A percentile compares a stretch with the other conserved stretches of the same genome.
Conservation (phyloP, 2,329 filamentous ascomycete genomes). For the Trichoderma polysporum region DNA sequence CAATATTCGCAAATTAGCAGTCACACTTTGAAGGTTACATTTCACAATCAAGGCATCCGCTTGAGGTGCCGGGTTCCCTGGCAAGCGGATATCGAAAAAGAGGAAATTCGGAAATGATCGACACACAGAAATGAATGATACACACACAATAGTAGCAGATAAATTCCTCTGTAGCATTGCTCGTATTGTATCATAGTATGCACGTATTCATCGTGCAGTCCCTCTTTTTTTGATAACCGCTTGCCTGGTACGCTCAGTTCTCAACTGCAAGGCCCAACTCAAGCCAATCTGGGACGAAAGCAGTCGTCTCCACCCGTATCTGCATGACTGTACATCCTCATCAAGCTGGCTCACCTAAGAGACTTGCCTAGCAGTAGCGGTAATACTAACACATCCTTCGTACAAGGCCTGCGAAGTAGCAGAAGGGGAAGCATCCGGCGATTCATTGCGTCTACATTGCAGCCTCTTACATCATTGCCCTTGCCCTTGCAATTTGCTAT, state of each 20-base stretch:
- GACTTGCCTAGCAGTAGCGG: not conserved
- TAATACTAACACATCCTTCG: not conserved
- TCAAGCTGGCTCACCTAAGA: not conserved
- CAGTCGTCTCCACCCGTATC: not conserved
- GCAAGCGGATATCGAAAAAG: no score
- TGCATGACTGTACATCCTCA: constrained; percentile 8
- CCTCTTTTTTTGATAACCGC: no score
- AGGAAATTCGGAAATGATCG: no score
- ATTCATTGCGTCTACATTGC: not conserved
- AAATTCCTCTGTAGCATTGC: no score
- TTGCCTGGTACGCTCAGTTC: no score
- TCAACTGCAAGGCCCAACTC: not conserved
- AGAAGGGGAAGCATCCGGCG: not conserved
- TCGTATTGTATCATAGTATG: no score
- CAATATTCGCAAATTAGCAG: not conserved
- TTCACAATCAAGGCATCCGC: not conserved
- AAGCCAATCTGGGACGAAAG: not conserved
- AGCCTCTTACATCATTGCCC: constrained; percentile 13
- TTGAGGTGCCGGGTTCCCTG: not conserved
- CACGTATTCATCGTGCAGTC: no score
- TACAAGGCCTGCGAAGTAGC: not conserved
- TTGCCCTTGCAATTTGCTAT: not conserved
- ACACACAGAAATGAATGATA: no score
- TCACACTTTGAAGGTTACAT: not conserved
- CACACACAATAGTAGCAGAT: no score